Conservation (phyloP, 129 eudicot species). For the Dittrichia graveolens region DNA sequence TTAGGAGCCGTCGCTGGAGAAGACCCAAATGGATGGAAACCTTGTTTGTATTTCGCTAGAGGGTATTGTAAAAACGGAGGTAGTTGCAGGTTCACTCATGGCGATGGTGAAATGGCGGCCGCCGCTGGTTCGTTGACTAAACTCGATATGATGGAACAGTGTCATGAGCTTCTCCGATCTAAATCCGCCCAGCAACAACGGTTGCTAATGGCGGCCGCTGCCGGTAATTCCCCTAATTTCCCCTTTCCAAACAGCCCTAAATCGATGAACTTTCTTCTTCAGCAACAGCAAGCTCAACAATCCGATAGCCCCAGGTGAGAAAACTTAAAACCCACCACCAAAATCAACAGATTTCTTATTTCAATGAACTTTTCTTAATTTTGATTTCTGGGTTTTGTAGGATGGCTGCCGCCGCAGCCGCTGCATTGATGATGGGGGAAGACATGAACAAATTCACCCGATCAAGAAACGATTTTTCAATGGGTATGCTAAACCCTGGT, state of each 20-base stretch:
- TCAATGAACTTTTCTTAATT: not conserved
- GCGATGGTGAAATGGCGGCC: conserved; percentile 15
- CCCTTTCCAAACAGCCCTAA: conserved; percentile 53
- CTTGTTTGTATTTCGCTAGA: conserved; percentile 74
- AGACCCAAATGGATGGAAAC: conserved; percentile 74
- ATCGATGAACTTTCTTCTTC: conserved; percentile 55
- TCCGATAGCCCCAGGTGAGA: conserved; percentile 58
- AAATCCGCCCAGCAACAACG: conserved; percentile 53
- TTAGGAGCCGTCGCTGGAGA: conserved; percentile 45
- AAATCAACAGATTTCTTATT: too few relatives aligned
- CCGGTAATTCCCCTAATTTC: conserved; percentile 34
- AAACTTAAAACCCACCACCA: not conserved
- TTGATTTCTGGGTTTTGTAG: conserved; percentile 10
- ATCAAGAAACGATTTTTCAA: conserved; percentile 47
- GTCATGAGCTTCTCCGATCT: conserved; percentile 59
- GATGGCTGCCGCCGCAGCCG: conserved; percentile 49
- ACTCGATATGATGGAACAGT: too few relatives aligned
- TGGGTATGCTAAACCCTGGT: conserved; percentile 63
- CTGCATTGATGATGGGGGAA: conserved; percentile 57
- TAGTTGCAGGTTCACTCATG: conserved; percentile 60
- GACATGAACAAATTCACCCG: conserved; percentile 54
- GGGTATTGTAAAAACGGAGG: conserved; percentile 84
- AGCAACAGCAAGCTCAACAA: conserved; percentile 22
- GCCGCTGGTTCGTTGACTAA: conserved; percentile 49
- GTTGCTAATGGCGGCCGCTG: conserved; percentile 44